Evolutionary conservation across 108 stramenopile species (phyloP), one percentile per base, ranked within the genome.

Genomic region (Nitzschia palea): DNA sequence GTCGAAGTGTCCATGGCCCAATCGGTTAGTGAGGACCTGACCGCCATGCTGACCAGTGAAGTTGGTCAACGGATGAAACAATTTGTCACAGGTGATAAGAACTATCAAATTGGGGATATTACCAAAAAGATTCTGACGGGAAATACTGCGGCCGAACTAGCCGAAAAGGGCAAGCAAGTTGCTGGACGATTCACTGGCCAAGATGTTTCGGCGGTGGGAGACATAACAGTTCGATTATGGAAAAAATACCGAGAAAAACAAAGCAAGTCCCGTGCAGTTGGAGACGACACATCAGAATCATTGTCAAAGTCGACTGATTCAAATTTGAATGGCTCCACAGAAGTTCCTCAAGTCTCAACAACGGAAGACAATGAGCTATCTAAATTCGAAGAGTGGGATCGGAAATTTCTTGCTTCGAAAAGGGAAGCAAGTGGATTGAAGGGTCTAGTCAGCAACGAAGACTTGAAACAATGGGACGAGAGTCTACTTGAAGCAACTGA

Each of bases 121-220:
- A 62, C 74, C 22, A 68, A 68, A 54, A 44, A 63, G 26, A n/a
- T 27, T n/a, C 29, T 63, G 30, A 45, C 26, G 28, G 73, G 73
- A 29, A 37, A 68, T 52, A 42, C 55, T 12, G 34, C 61, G 1
- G 61, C 68, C n/a, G 42, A 68, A 30, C 6, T 68, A 17, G 67
- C 67, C 3, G 74, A 75, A 40, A 26, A 52, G 25, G 62, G 67
- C 28, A 68, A 68, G 47, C 4, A 18, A 36, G 29, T 54, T 10
- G 12, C 57, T 2, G 18, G 64, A 15, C 63, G 78, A 45, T 82
- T 80, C 31, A 87, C 84, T 15, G 88, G 85, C 32, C 89, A 93
- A 47, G 87, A 87, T 18, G 45, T 51, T 0, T 81, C 80, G 57
- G 34, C 85, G 48, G 86, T 90, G 72, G 91, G 91, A 18, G 91